Percentiles rank a stretch among this genome's conserved stretches.
phyloP scores from a whole-genome alignment of 2,329 filamentous ascomycete genomes.

The Rhynchosporium graminicola region DNA sequence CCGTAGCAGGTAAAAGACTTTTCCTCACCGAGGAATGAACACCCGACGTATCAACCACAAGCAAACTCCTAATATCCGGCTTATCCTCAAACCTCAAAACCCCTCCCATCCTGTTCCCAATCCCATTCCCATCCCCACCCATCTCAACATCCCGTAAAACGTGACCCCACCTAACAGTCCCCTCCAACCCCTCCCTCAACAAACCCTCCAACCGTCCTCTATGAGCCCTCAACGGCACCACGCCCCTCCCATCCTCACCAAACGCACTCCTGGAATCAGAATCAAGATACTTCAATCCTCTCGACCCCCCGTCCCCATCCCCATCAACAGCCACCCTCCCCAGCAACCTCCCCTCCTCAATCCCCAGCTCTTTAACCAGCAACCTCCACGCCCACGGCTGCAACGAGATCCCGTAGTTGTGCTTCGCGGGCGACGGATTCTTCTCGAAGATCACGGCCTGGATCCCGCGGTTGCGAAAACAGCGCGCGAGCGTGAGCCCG shows the following conservation, averaged over 20 bases:
- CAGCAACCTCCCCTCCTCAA: conserved; percentile 18
- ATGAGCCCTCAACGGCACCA: conserved; percentile 20
- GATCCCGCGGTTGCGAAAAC: conserved; percentile 20
- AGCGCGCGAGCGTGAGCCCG: conserved; percentile 24
- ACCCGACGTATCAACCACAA: conserved; percentile 22
- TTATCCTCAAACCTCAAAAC: conserved; percentile 18
- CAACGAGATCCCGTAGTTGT: conserved; percentile 25
- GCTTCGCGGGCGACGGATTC: conserved; percentile 16
- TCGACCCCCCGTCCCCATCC: neutral
- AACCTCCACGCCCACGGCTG: conserved; percentile 19
- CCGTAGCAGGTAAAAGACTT: conserved; percentile 3
- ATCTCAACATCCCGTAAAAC: conserved; percentile 6
- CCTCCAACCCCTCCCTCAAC: conserved; percentile 22
- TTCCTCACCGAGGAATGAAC: conserved; percentile 21
- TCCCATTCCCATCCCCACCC: neutral
- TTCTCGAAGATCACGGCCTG: conserved; percentile 21
- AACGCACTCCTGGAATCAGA: neutral
- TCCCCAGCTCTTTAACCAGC: conserved; percentile 19
- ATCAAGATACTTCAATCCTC: neutral
- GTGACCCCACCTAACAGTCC: conserved; percentile 19
- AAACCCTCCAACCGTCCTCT: conserved; percentile 22
- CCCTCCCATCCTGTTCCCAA: neutral
- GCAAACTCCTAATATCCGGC: conserved; percentile 6
- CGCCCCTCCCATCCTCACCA: neutral
- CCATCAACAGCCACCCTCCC: conserved; percentile 22